These are phyloP conservation scores for Noccaea caerulescens DNA, from an alignment of 345 rosid genomes.

Conservation along the genomic window DNA sequence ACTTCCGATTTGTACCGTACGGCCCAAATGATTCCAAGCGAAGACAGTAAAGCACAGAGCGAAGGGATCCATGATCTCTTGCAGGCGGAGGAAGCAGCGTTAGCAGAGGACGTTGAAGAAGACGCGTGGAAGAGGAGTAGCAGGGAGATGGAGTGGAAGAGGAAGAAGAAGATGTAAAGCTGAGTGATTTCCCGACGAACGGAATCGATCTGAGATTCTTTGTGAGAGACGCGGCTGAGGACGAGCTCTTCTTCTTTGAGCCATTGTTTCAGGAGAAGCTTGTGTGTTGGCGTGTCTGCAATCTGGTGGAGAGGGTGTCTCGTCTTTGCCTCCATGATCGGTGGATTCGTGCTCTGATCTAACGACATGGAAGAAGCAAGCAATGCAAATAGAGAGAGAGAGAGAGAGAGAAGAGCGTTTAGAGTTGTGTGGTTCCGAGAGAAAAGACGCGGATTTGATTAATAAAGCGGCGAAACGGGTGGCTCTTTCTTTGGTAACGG, in stretches of 20 bases:
- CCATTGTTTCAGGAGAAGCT: constrained; percentile 95
- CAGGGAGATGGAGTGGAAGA: constrained; percentile 77
- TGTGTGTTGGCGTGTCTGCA: constrained; percentile 88
- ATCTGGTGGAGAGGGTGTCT: constrained; percentile 90
- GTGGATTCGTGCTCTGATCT: constrained; percentile 53
- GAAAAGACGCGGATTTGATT: constrained; percentile 9
- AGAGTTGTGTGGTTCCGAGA: constrained; percentile 20
- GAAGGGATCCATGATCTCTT: constrained; percentile 87
- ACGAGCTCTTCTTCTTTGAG: constrained; percentile 89
- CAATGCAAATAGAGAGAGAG: constrained; percentile 21
- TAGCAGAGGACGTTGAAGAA: constrained; percentile 24
- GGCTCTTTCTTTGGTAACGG: constrained; percentile 42
- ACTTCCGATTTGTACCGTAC: constrained; percentile 79
- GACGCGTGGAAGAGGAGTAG: constrained; percentile 80
- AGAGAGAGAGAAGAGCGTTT: constrained; percentile 27
- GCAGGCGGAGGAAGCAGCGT: constrained; percentile 42
- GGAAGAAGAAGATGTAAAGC: constrained; percentile 85
- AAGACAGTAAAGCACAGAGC: constrained; percentile 65
- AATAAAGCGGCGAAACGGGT: not conserved
- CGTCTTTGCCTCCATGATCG: constrained; percentile 59
- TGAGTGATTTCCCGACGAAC: constrained; percentile 74
- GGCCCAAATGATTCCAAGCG: constrained; percentile 83
- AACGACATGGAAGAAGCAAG: constrained; percentile 45
- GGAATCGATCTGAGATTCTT: constrained; percentile 85
- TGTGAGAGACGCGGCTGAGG: constrained; percentile 67